These are phyloP conservation scores for Neurospora sp. DNA, from an alignment of 2,329 filamentous ascomycete genomes.

Conservation along the genomic window DNA sequence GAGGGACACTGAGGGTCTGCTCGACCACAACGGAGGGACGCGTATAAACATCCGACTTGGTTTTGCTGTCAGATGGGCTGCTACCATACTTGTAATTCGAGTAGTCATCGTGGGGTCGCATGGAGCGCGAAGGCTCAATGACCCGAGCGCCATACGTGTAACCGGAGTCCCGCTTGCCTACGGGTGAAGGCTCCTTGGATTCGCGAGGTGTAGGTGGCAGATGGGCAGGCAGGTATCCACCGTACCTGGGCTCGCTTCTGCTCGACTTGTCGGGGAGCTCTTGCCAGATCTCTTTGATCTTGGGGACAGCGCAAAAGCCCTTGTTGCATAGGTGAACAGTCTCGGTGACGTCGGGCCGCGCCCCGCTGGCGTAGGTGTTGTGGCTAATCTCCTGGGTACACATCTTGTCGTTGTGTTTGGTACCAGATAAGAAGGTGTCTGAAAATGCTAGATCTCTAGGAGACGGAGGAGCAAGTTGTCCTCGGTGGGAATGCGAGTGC, in stretches of 20 bases:
- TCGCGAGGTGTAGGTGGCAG: conserved; percentile 11
- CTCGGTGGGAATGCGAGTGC: background rate
- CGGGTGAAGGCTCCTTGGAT: conserved; percentile 19
- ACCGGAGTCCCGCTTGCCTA: conserved; percentile 13
- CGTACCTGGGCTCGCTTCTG: background rate
- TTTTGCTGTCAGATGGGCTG: background rate
- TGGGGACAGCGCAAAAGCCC: conserved; percentile 20
- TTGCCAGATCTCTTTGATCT: conserved; percentile 18
- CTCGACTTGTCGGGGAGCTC: conserved; percentile 17
- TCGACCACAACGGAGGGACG: conserved; percentile 4
- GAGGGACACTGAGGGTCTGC: conserved; percentile 8
- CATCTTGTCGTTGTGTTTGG: conserved; percentile 20
- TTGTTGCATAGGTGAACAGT: conserved; percentile 21
- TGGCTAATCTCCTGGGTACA: conserved; percentile 25
- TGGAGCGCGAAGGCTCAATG: conserved; percentile 7
- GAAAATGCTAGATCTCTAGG: background rate
- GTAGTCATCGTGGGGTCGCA: conserved; percentile 9
- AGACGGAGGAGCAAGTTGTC: background rate
- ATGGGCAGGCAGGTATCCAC: conserved; percentile 9
- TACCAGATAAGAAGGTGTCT: background rate
- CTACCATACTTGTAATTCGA: background rate
- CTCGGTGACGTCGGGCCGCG: conserved; percentile 21
- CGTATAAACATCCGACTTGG: conserved; percentile 8
- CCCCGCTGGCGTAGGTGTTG: conserved; percentile 24
- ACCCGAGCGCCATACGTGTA: conserved; percentile 18